Evolutionary conservation across 805 yeast species (phyloP).

Genomic region (Kluyveromyces nonfermentans): DNA sequence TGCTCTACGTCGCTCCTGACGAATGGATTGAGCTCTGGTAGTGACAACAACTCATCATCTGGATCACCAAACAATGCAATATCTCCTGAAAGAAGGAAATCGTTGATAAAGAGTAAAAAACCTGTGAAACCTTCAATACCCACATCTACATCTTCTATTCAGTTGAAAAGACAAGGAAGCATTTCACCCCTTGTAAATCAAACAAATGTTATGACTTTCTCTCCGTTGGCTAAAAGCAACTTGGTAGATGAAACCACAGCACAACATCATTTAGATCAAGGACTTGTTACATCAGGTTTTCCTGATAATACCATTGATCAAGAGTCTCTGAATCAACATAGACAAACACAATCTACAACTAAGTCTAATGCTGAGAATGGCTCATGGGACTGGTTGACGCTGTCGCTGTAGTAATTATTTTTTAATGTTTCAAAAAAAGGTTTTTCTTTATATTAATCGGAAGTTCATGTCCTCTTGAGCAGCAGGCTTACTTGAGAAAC

Average conservation of each 20-base stretch:
- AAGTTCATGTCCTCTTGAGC: neutral
- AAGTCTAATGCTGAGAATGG: conserved; percentile 6
- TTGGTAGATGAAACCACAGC: neutral
- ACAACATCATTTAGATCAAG: neutral
- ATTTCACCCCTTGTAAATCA: neutral
- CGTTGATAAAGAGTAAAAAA: neutral
- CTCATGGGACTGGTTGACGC: conserved; percentile 10
- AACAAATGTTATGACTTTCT: neutral
- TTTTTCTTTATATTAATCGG: too few species aligned
- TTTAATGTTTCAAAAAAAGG: too few species aligned
- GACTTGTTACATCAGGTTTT: neutral
- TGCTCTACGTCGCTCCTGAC: neutral
- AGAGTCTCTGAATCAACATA: neutral
- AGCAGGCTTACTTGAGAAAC: conserved; percentile 2
- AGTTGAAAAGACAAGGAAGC: neutral
- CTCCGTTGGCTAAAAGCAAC: neutral
- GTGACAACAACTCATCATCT: neutral
- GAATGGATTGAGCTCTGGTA: neutral
- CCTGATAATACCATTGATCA: neutral
- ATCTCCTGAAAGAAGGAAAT: conserved; percentile 2
- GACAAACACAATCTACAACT: neutral
- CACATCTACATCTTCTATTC: neutral
- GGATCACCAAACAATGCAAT: neutral
- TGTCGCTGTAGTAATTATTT: conserved; percentile 4
- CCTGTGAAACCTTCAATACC: neutral